These are phyloP conservation scores for Citrus australasica DNA, from an alignment of 345 rosid species.

Conservation along the genomic window DNA sequence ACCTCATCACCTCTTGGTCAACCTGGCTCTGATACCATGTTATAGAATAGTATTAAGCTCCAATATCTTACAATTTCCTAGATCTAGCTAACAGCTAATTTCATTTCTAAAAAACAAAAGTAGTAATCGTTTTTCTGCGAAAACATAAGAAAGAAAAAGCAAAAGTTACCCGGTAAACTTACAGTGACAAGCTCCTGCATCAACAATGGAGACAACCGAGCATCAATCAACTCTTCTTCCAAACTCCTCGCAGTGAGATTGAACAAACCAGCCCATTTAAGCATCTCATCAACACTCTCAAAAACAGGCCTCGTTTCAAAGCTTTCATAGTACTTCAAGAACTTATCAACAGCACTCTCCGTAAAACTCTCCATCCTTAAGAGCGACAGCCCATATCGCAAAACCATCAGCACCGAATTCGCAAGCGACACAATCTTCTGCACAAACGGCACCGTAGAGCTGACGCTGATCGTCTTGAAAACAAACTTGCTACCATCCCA, in stretches of 20 bases:
- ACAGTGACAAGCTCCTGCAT: conserved; percentile 73
- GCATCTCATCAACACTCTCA: conserved; percentile 82
- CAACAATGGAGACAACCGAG: conserved; percentile 51
- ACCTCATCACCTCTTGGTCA: too few relatives aligned
- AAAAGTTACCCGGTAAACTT: conserved; percentile 23
- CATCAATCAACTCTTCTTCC: conserved; percentile 47
- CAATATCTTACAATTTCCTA: too few relatives aligned
- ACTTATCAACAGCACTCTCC: conserved; percentile 54
- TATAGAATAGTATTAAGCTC: too few relatives aligned
- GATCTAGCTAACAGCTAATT: not conserved
- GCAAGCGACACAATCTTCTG: conserved; percentile 56
- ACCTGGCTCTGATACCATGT: too few relatives aligned
- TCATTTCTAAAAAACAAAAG: not conserved
- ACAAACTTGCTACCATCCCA: conserved; percentile 74
- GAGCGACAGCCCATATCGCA: conserved; percentile 79
- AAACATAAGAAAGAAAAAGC: not conserved
- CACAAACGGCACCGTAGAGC: conserved; percentile 35
- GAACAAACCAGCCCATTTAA: conserved; percentile 78
- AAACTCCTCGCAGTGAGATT: conserved; percentile 63
- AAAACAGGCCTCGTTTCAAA: conserved; percentile 66
- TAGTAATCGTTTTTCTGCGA: not conserved
- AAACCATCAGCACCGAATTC: conserved; percentile 50
- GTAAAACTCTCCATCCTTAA: conserved; percentile 63
- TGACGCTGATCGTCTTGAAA: conserved; percentile 49
- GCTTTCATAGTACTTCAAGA: conserved; percentile 73